Conservation (phyloP, 208 protist species). For the Phytomonas sp. region DNA sequence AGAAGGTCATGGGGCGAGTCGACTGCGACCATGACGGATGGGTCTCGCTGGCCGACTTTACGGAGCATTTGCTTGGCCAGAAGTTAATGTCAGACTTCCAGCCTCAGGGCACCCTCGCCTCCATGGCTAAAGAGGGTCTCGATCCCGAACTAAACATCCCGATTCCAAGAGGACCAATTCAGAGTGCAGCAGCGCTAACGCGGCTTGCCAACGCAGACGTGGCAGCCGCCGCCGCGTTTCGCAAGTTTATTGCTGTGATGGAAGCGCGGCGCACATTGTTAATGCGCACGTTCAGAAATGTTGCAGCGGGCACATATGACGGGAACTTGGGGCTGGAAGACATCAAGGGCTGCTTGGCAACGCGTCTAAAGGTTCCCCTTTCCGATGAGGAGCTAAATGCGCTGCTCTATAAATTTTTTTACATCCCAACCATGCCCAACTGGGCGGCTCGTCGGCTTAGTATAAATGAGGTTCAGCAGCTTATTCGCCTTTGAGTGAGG, state of each 20-base stretch:
- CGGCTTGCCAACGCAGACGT: constrained; percentile 10
- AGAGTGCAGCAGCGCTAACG: constrained; percentile 33
- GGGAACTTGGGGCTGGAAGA: constrained; percentile 69
- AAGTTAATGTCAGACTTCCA: constrained; percentile 76
- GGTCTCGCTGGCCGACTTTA: constrained; percentile 77
- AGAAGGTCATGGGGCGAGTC: constrained; percentile 45
- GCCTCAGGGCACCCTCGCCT: constrained; percentile 22
- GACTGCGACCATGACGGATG: constrained; percentile 73
- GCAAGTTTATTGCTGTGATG: constrained; percentile 59
- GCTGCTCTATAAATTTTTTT: constrained; percentile 81
- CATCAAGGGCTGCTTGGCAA: constrained; percentile 44
- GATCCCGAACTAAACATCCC: constrained; percentile 12
- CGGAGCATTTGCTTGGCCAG: constrained; percentile 65
- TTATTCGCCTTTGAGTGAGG: constrained; percentile 37
- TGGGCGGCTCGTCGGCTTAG: constrained; percentile 61
- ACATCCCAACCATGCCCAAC: constrained; percentile 39
- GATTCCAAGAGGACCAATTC: constrained; percentile 30
- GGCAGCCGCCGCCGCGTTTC: constrained; percentile 30
- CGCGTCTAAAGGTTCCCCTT: constrained; percentile 56
- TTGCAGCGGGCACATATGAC: constrained; percentile 58
- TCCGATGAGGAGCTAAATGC: constrained; percentile 58
- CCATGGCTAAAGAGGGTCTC: constrained; percentile 18
- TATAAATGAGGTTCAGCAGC: constrained; percentile 51
- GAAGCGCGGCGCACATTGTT: constrained; percentile 70
- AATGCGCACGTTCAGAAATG: constrained; percentile 52